Base-by-base conservation (phyloP, 768 basidiomycete species). In the Boletus rufocinnamomeus region DNA sequence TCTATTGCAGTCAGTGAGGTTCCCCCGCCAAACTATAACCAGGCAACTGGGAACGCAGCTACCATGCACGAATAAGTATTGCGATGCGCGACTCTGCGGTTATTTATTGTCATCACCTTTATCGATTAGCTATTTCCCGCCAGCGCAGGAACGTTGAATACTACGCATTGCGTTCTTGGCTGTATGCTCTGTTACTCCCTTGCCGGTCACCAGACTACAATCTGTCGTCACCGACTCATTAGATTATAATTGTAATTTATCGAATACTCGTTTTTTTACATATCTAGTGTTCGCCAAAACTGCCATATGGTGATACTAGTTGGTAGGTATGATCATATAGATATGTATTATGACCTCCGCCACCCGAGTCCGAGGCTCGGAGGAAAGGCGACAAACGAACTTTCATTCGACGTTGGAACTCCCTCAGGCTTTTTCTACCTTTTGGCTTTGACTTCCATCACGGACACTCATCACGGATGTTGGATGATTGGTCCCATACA, bases 401-500 rank as follows among this genome's bases (percentile, higher is more conserved):
- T 16, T 38, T 16, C n/a, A 19, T 10, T 51, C 37, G 4, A 43
- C 23, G 6, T n/a, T 28, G 27, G 9, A 50, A 54, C 19, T 7
- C 6, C 9, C 19, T 17, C n/a, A n/a, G n/a, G n/a, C n/a, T 25
- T 8, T 43, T 38, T 0, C 32, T n/a, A 23, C 52, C 13, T 10
- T 27, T n/a, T 32, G 6, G 21, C 14, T 32, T n/a, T n/a, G 38
- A 47, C 45, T 46, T 37, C 21, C n/a, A 54, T 38, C 32, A 11
- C 37, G 8, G 19, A 45, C 2, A 30, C 35, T 32, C 35, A 1
- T 60, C 55, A 54, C 62, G 37, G 1, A 75, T 74, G 74, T 49
- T 72, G 57, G 75, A 77, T 62, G 76, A 76, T 50, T 69, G 76
- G 74, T 68, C 70, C 10, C 71, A 74, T 54, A 66, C 64, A 23